Percentiles rank a stretch among this genome's conserved stretches.
phyloP scores from a whole-genome alignment of 208 protist species.

The Crithidia bombi region DNA sequence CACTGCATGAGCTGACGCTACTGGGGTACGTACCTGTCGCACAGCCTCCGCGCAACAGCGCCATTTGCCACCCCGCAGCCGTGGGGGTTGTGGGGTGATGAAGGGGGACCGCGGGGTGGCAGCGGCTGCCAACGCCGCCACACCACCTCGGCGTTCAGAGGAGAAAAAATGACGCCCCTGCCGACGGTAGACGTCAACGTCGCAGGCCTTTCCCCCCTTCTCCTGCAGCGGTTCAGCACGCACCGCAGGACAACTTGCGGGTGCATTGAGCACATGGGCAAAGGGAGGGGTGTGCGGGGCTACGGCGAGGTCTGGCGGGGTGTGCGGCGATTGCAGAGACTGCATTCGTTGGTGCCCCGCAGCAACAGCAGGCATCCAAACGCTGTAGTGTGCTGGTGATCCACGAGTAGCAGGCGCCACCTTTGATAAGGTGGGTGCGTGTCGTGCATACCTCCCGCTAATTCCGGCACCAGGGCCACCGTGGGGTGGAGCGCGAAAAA shows the following conservation, averaged over 20 bases:
- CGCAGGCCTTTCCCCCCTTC: too few species aligned
- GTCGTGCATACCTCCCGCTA: background rate
- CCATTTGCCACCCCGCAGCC: background rate
- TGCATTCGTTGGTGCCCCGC: background rate
- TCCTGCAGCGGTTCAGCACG: background rate
- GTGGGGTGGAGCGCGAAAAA: background rate
- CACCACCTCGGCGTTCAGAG: background rate
- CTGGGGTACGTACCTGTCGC: background rate
- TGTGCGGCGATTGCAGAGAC: background rate
- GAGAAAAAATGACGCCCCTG: slow-evolving; percentile 18
- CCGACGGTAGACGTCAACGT: slow-evolving; percentile 6
- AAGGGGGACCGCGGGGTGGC: background rate
- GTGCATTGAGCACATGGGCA: background rate
- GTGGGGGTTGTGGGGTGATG: background rate
- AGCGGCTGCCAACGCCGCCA: background rate
- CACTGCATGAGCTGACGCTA: background rate
- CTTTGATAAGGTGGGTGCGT: background rate
- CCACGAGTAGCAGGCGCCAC: background rate
- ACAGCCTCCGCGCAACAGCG: background rate
- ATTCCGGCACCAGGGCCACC: background rate
- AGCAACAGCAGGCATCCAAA: background rate
- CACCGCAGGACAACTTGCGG: background rate
- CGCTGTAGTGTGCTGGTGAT: background rate
- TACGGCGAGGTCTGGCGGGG: background rate
- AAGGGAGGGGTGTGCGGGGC: slow-evolving; percentile 10